These are phyloP conservation scores for Endocalyx cinctus DNA, from an alignment of 2,329 filamentous ascomycete species.

Conservation along the genomic window DNA sequence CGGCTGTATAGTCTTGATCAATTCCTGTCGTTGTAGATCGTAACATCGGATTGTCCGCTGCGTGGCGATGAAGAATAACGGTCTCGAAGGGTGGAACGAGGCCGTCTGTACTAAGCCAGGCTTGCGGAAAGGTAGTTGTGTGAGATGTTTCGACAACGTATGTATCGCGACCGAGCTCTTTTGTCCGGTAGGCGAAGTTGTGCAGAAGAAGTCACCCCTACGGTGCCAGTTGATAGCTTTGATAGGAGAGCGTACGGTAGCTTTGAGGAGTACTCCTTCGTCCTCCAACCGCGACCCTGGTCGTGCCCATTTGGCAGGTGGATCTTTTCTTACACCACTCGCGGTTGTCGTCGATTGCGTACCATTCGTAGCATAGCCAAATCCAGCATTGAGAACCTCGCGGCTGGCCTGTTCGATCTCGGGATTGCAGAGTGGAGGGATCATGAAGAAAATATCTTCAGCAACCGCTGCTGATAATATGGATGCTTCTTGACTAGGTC, in stretches of 20 bases:
- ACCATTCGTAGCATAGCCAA: conserved; percentile 78
- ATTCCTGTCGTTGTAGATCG: conserved; percentile 84
- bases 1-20: conserved; percentile 89
- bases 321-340: conserved; percentile 63
- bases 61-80: conserved; percentile 93
- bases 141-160: conserved; percentile 89
- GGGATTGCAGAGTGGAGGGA: conserved; percentile 68
- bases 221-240: conserved; percentile 94
- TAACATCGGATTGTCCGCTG: conserved; percentile 91
- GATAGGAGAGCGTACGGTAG: conserved; percentile 73
- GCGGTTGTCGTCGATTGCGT: conserved; percentile 49
- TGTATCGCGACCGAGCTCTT: conserved; percentile 85
- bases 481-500: conserved; percentile 73
- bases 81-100: conserved; percentile 89
- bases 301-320: conserved; percentile 77
- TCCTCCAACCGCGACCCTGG: conserved; percentile 70
- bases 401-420: conserved; percentile 70
- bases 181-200: conserved; percentile 77
- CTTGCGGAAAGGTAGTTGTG: conserved; percentile 85
- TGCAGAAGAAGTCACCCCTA: conserved; percentile 89
- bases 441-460: conserved; percentile 79
- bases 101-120: conserved; percentile 79
- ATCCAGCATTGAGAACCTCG: conserved; percentile 80
- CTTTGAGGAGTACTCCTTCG: conserved; percentile 73
- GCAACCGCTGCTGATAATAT: conserved; percentile 81